Base-by-base conservation (phyloP, 2,329 filamentous ascomycete genomes). In the Penicillium polonicum region DNA sequence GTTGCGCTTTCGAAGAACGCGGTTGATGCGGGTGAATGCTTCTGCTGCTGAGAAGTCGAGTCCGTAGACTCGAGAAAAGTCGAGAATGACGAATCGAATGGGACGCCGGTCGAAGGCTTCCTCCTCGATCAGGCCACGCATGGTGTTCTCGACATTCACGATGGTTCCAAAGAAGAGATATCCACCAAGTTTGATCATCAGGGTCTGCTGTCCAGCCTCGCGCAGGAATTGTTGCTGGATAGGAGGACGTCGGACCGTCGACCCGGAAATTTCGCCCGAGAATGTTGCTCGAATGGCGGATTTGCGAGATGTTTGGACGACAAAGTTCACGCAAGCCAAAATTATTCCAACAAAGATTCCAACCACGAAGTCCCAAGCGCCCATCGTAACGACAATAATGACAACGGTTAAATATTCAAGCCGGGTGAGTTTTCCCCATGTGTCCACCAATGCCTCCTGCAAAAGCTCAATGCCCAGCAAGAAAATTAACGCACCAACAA, bases 81-180 rank as follows among this genome's bases (percentile, higher is more conserved):
- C 94, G 39, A 99, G 81, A 19, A 99, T 85, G 42, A 99, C 80
- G 72, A 92, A 99, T 64, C 91, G 88, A 70, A 97, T 94, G 0
- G 93, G 92, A 52, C 87, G 84, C 63, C 85, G 80, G 27, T 81
- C 79, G 70, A 97, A 97, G 2, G 87, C 84, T 60, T 93, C 87
- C 31, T 96, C 91, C 29, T 92, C 88, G 46, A 97, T 87, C 33
- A 97, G 78, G 4, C 82, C 85, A 23, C 92, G 85, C 60, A 97
- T 92, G 62, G 89, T 89, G 61, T 91, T 89, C 74, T 99, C 94
- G 0, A 99, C 93, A 48, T 91, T 91, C 52, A 97, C 93, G 63
- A 99, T 96, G 3, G 92, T 97, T 17, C 94, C 94, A 66, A 99
- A 99, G 80, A 99, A 99, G n/a, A 99, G 84, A 70, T 93, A 97